Evolutionary conservation across 2,329 filamentous ascomycete species (phyloP).

Genomic region (Cytospora schulzeri): DNA sequence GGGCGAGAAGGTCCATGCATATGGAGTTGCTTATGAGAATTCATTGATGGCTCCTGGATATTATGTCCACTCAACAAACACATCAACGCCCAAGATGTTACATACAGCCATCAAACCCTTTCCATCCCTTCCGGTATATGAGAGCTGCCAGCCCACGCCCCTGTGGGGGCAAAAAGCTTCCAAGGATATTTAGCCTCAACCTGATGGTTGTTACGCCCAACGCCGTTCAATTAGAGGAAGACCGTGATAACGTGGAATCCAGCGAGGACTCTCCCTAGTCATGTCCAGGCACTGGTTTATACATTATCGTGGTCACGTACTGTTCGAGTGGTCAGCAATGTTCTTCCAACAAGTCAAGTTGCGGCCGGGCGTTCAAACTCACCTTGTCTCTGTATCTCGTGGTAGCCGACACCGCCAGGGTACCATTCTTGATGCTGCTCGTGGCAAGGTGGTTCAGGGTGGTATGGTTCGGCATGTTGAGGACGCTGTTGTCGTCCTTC

Average conservation of each 20-base stretch:
- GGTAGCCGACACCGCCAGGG: slow-evolving; percentile 91
- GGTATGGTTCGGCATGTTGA: slow-evolving; percentile 96
- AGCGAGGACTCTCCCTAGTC: slow-evolving; percentile 5
- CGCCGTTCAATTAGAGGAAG: slow-evolving; percentile 16
- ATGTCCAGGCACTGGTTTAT: slow-evolving; percentile 67
- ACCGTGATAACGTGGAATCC: not conserved
- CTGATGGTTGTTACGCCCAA: slow-evolving; percentile 15
- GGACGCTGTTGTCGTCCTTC: slow-evolving; percentile 96
- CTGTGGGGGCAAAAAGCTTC: slow-evolving; percentile 3
- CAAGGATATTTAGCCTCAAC: slow-evolving; percentile 14
- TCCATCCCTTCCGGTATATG: slow-evolving; percentile 18
- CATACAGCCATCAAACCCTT: not conserved
- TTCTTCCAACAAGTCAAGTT: slow-evolving; percentile 3
- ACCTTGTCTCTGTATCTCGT: slow-evolving; percentile 98
- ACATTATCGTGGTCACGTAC: slow-evolving; percentile 98
- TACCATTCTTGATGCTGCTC: slow-evolving; percentile 96
- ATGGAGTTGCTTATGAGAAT: not conserved
- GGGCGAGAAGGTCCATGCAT: not conserved
- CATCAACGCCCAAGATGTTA: slow-evolving; percentile 2
- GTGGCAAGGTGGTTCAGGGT: slow-evolving; percentile 95
- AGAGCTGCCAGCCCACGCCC: slow-evolving; percentile 15
- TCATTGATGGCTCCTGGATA: slow-evolving; percentile 1
- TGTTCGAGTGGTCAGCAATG: slow-evolving; percentile 42
- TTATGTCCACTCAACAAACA: not conserved
- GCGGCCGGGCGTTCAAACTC: slow-evolving; percentile 32